Percentiles rank a stretch among this genome's conserved stretches.
These are phyloP conservation scores for Metschnikowia vanudenii DNA, from an alignment of 805 yeast species.

Conservation along the genomic window DNA sequence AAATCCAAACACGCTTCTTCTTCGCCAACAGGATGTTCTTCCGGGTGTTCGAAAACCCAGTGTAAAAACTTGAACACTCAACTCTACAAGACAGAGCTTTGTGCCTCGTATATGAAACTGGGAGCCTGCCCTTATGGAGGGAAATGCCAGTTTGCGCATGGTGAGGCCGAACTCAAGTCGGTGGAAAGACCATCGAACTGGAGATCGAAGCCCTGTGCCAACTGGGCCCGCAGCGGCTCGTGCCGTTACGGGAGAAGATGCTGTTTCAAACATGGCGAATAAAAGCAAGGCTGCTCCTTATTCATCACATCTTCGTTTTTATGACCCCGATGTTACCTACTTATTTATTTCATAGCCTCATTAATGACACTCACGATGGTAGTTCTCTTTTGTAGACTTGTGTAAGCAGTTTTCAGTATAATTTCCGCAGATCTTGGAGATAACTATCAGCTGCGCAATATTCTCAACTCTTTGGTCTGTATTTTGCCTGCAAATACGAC, in stretches of 20 bases:
- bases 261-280: constrained; percentile 76
- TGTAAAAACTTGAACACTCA: constrained; percentile 48
- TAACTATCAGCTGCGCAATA: too few relatives aligned
- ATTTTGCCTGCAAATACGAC: background rate
- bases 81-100: constrained; percentile 86
- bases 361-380: constrained; percentile 6
- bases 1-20: constrained; percentile 13
- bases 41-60: constrained; percentile 1
- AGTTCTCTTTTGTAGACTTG: background rate
- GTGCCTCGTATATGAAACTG: constrained; percentile 70
- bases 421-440: too few relatives aligned
- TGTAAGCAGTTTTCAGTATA: too few relatives aligned
- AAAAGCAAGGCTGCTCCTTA: background rate
- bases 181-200: constrained; percentile 78
- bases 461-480: background rate
- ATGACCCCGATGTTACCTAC: too few relatives aligned
- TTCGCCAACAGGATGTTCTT: background rate
- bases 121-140: constrained; percentile 80
- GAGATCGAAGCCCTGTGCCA: constrained; percentile 88
- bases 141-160: constrained; percentile 95
- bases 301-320: too few relatives aligned
- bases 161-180: constrained; percentile 67
- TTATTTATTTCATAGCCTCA: constrained; percentile 7
- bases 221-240: constrained; percentile 77
- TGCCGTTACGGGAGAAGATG: constrained; percentile 91